Base-by-base conservation (phyloP, 805 yeast genomes). In the Suhomyces faveliae region DNA sequence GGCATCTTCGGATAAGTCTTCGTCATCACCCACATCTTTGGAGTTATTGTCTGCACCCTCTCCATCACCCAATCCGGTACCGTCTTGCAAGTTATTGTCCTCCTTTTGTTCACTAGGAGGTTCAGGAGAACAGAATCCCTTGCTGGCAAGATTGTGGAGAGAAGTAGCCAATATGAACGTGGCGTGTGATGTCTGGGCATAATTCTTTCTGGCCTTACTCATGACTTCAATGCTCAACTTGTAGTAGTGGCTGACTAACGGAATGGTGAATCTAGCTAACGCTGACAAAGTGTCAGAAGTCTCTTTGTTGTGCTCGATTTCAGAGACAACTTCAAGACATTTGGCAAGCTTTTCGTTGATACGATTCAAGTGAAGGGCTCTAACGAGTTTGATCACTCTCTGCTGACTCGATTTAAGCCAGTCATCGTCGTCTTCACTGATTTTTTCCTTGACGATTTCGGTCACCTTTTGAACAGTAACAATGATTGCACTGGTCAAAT, bases 11-110 rank as follows among this genome's bases (percentile, higher is more conserved):
- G 85, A 73, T 42, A 92, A 73, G 64, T 94, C 96, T 52, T 90
- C 97, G 55, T 91, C 97, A 45, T 91, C 95, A 52, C 85, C 97
- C 42, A 85, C 86, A 61, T 90, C 96, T 44, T 89, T 85, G 0
- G 92, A 81, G 56, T 86, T 81, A 57, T 87, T 85, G 21, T 81
- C 76, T 2, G 87, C 96, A 53, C 97, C 98, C 47, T 77, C 83
- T 20, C 98, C 99, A 58, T 92, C 94, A 29, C 99, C 99, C 17
- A 88, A 70, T 6, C 96, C 96, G 6, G 96, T 88, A 40, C 97
- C 98, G 39, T 88, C 94, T 37, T 86, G 85, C 49, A 85, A 63
- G 45, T 86, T 77, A 42, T 77, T 77, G 42, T 79, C 75, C 13
- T 80, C 80, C 51, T 80, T 82, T 48, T 84, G 80, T 47, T 84